phyloP scores from a whole-genome alignment of 106 monocot genomes.

The Amphibolis antarctica region DNA sequence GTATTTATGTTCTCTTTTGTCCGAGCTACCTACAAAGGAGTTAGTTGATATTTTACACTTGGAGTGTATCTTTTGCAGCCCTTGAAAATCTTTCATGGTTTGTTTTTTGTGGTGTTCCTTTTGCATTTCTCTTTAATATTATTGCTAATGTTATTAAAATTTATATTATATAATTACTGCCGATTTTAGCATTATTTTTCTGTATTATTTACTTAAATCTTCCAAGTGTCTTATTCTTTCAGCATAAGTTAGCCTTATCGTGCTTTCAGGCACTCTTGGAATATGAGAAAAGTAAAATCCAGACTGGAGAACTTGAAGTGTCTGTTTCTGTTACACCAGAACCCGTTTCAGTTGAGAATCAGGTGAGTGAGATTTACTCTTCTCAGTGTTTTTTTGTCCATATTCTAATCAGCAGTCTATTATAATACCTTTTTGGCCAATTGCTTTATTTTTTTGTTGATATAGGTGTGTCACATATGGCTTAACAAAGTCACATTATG shows the following conservation, averaged over 20 bases:
- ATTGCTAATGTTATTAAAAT: too few relatives aligned
- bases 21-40: too few relatives aligned
- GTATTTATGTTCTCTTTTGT: too few relatives aligned
- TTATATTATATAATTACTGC: background rate
- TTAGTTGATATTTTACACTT: too few relatives aligned
- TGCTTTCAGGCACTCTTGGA: slow-evolving; percentile 68
- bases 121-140: too few relatives aligned
- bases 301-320: slow-evolving; percentile 68
- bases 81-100: too few relatives aligned
- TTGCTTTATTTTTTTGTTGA: background rate
- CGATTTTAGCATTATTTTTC: background rate
- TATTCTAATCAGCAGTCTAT: background rate
- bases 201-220: background rate
- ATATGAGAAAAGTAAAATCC: slow-evolving; percentile 91
- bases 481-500: background rate
- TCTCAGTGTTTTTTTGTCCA: background rate
- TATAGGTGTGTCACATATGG: too few relatives aligned
- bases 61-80: too few relatives aligned
- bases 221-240: background rate
- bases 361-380: slow-evolving; percentile 28
- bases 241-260: background rate
- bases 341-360: slow-evolving; percentile 30
- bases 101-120: too few relatives aligned
- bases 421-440: background rate
- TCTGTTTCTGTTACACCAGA: slow-evolving; percentile 40